Base-by-base conservation (phyloP, 2,329 filamentous ascomycete genomes). In the Pezicula radicicola region DNA sequence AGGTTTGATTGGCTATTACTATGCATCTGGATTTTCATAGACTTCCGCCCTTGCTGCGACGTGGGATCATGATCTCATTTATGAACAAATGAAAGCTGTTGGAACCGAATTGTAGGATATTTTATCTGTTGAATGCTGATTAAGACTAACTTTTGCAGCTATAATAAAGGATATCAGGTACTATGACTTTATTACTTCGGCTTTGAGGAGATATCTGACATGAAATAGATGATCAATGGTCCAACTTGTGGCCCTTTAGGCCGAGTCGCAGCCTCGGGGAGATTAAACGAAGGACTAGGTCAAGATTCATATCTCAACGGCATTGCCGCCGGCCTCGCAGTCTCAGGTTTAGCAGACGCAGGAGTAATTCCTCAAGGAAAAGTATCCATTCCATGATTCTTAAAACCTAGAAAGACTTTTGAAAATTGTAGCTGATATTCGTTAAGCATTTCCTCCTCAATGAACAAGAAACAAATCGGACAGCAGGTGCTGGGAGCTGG, bases 161-260 rank as follows among this genome's bases (percentile, higher is more conserved):
- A 16, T n/a, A n/a, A n/a, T 16, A 40, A 40, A 40, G 37, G 37
- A 4, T 40, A 40, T 40, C 37, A 40, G 37, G 37, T 40, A n/a
- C 25, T 25, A 7, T 25, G 19, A 6, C 37, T 40, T 40, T 16
- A 9, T 40, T 9, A 18, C 15, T 3, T 9, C 4, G 37, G 4
- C 9, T 7, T 19, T 9, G n/a, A 18, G 2, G 6, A 9, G 16
- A n/a, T 13, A 9, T 9, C 16, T 19, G 16, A n/a, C 9, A 8
- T n/a, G 6, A 40, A 13, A 10, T 3, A 40, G 37, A 16, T 40
- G 37, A 40, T 40, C 37, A 40, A 40, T 19, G 41, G 41, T 44
- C 91, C 91, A 2, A 89, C 89, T 0, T 83, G 89, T 52, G 84
- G 84, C 0, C 84, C 85, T 0, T 63, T 85, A 0, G 85, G 85